A percentile compares a stretch with the other conserved stretches of the same genome.
Evolutionary conservation across 2,329 filamentous ascomycete genomes (phyloP).

Genomic region (Hymenoscyphus repandus): DNA sequence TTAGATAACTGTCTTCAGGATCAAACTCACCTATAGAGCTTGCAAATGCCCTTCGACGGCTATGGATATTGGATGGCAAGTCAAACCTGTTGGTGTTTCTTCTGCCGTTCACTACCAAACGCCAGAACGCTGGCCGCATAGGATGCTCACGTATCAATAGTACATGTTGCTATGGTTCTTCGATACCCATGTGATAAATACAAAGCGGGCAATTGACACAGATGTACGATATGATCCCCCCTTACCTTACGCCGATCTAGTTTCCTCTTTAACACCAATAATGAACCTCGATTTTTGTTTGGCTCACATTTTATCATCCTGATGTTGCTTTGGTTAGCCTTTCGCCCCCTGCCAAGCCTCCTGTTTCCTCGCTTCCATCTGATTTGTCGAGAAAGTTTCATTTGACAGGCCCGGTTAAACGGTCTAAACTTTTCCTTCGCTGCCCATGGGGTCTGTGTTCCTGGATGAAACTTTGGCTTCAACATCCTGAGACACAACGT

Average conservation of each 20-base stretch:
- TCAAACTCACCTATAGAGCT: background rate
- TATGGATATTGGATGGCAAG: background rate
- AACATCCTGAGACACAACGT: background rate
- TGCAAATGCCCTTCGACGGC: background rate
- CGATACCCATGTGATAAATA: background rate
- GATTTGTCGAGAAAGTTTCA: background rate
- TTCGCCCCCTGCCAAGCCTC: background rate
- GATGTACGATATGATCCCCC: background rate
- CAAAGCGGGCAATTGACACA: background rate
- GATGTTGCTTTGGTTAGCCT: background rate
- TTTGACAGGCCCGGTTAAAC: slow-evolving; percentile 1
- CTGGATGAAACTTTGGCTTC: background rate
- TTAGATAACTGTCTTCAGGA: background rate
- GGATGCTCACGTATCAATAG: background rate
- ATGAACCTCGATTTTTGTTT: background rate
- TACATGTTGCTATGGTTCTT: background rate
- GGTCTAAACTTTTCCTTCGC: background rate
- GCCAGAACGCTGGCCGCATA: background rate
- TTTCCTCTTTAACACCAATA: background rate
- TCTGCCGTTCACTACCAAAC: background rate
- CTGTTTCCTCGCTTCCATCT: background rate
- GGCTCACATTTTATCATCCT: background rate
- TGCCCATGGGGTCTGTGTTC: background rate
- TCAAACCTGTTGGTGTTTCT: background rate
- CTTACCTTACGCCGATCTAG: background rate